Evolutionary conservation across 306 rosid species (phyloP), one percentile per base, ranked within the genome.

Genomic region (Comarum palustre): DNA sequence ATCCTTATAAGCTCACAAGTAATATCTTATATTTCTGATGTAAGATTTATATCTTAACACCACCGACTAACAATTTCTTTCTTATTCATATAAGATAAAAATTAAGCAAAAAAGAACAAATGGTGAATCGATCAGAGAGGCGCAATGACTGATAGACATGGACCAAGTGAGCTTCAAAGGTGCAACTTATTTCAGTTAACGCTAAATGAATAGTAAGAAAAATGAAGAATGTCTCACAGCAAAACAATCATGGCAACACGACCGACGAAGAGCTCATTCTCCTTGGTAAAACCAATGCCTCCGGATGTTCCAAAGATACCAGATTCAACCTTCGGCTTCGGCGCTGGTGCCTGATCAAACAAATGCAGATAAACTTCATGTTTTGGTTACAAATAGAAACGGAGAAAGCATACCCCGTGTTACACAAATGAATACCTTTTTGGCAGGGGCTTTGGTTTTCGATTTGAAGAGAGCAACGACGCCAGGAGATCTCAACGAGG

Each of bases 241-340:
- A 75, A 94, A 94, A 59, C 99, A 45, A 94, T 51, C 99, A 94
- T 94, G 43, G 97, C 97, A 79, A 83, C 96, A 61, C 97, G 99
- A 69, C 99, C 97, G 22, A 94, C 99, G 29, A 94, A 94, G 69
- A 94, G 97, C 82, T 94, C 99, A 52, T 94, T 94, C 87, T 89
- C 87, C 89, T 94, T 94, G 0, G 99, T 94, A 74, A 94, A 94
- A 38, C 97, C 99, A 84, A 94, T 85, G 45, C 99, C 99, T 19
- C 99, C 99, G 0, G 99, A 94, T 71, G 99, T 94, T 19, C 99
- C 99, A 74, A 94, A 91, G 57, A 94, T 2, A 25, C 99, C 99
- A 78, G 86, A 91, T 82, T 94, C 99, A 77, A 91, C 97, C 88
- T 88, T 91, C 20, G 80, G 81, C 86, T 94, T 91, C 22, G 91